Evolutionary conservation across 2,329 filamentous ascomycete genomes (phyloP), one percentile per base, ranked within the genome.

Genomic region (Fusarium napiforme): DNA sequence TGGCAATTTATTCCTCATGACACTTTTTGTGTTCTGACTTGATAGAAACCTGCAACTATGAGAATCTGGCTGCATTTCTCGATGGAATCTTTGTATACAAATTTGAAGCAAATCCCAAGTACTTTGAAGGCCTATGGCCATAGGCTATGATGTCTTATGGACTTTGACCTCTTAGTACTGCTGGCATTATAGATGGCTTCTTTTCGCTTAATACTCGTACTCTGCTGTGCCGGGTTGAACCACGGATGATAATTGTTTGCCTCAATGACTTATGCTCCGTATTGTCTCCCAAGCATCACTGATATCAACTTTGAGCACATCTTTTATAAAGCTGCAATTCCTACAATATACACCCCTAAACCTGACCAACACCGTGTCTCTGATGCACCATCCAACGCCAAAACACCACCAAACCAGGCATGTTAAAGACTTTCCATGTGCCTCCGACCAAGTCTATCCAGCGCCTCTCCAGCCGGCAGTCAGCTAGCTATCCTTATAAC

Each of bases 321-420:
- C 36, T 39, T 63, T 36, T 40, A 30, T 60, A 64, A 59, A 52
- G 23, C 63, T 53, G 59, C 47, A 68, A 67, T 71, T 55, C 59
- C 49, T 59, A 60, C 59, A 59, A 61, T 55, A 60, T 68, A 59
- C 65, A 70, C 58, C 59, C 65, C 21, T 60, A 58, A 73, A 73
- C 72, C 69, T 75, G 52, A 72, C 72, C 61, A 77, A 78, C 74
- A 77, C 76, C 73, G 69, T 75, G 60, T 56, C 70, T 77, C 60
- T 78, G 74, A 78, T 78, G 76, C 76, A 78, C 76, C 72, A 70
- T 59, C 71, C 72, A 78, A 78, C 76, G 75, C 76, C 76, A 64
- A 75, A 78, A 78, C 76, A 74, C 74, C 75, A 63, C 62, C 64
- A 72, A 61, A 67, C 42, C 74, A 73, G 66, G 61, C 64, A 73